phyloP scores from a whole-genome alignment of 495 filamentous ascomycete genomes.

The Barbatosphaeria neglecta region DNA sequence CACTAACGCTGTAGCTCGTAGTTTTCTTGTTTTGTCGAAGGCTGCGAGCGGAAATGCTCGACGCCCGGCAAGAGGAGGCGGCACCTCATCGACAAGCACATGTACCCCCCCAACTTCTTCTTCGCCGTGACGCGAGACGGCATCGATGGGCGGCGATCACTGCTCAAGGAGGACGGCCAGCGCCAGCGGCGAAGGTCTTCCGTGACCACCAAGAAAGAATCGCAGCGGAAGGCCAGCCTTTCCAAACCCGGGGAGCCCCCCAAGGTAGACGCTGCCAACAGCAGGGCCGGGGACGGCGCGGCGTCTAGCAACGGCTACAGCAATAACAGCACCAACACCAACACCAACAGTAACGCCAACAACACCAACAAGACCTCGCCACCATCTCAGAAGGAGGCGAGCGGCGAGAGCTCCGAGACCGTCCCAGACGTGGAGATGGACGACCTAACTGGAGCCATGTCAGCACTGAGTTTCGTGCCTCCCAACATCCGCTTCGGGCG shows the following conservation, averaged over 20 bases:
- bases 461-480: conserved; percentile 71
- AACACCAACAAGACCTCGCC: background rate
- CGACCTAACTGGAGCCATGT: conserved; percentile 68
- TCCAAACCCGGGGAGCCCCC: conserved; percentile 6
- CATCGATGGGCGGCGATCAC: conserved; percentile 69
- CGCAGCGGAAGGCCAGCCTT: conserved; percentile 7
- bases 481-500: conserved; percentile 61
- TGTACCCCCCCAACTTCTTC: conserved; percentile 86
- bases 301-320: no score
- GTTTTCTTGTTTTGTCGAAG: conserved; percentile 84
- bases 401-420: background rate
- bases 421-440: conserved; percentile 53
- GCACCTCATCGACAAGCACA: conserved; percentile 89
- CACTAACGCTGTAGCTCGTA: conserved; percentile 20
- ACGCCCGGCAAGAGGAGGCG: conserved; percentile 72
- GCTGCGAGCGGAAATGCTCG: conserved; percentile 75
- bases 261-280: background rate
- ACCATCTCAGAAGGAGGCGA: conserved; percentile 3
- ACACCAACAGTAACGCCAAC: no score
- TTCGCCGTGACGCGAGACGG: conserved; percentile 81
- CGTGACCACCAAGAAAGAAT: conserved; percentile 11
- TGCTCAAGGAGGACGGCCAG: conserved; percentile 49
- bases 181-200: conserved; percentile 37
- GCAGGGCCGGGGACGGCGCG: background rate
- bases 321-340: no score